Percentiles rank a stretch among this genome's conserved stretches.
phyloP scores from a whole-genome alignment of 225 moss, liverwort and hornwort species.

The Antitrichia curtipendula region DNA sequence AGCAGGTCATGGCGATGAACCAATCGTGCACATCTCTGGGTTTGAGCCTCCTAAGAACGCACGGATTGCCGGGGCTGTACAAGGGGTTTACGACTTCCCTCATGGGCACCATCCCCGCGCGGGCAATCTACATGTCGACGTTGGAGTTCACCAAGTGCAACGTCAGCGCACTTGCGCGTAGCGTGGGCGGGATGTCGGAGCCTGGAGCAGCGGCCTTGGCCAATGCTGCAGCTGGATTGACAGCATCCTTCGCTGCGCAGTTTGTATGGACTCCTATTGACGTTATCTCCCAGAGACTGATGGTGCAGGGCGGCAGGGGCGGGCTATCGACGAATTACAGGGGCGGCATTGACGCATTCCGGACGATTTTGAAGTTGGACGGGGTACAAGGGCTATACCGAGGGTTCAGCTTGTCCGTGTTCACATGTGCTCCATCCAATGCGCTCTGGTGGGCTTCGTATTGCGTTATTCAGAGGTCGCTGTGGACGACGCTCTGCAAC shows the following conservation, averaged over 20 bases:
- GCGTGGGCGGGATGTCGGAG: slow-evolving; percentile 43
- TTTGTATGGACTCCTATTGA: slow-evolving; percentile 54
- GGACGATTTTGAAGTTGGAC: slow-evolving; percentile 30
- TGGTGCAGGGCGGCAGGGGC: slow-evolving; percentile 43
- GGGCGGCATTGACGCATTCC: slow-evolving; percentile 42
- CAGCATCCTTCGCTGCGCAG: slow-evolving; percentile 40
- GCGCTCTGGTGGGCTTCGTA: slow-evolving; percentile 60
- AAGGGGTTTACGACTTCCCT: slow-evolving; percentile 49
- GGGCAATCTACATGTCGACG: slow-evolving; percentile 52
- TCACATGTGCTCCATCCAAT: slow-evolving; percentile 38
- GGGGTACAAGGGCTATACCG: slow-evolving; percentile 40
- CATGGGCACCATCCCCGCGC: slow-evolving; percentile 46
- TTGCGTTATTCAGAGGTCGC: slow-evolving; percentile 32
- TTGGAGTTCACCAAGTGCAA: slow-evolving; percentile 43
- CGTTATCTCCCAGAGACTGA: slow-evolving; percentile 35
- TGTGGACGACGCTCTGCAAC: slow-evolving; percentile 28
- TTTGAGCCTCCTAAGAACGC: slow-evolving; percentile 21
- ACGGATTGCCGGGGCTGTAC: slow-evolving; percentile 41
- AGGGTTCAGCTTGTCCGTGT: slow-evolving; percentile 32
- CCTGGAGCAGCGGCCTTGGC: slow-evolving; percentile 41
- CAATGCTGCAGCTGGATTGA: slow-evolving; percentile 45
- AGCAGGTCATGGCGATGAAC: slow-evolving; percentile 44
- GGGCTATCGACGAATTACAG: slow-evolving; percentile 30
- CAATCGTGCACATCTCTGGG: slow-evolving; percentile 42
- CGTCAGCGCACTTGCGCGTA: slow-evolving; percentile 16